Conservation (phyloP, 148 eudicot genomes). For the Rhododendron molle region DNA sequence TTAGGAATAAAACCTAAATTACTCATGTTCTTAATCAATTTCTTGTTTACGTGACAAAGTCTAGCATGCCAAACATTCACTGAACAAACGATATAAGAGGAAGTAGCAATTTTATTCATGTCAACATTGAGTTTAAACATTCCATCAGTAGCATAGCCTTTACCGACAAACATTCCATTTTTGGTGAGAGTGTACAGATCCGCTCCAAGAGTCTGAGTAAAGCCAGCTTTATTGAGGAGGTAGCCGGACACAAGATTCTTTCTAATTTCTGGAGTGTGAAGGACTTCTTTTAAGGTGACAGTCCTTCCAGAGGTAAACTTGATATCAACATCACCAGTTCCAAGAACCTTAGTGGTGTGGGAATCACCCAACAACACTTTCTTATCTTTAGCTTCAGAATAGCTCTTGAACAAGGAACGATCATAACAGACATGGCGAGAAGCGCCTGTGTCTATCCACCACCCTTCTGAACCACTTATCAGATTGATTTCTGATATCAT, state of each 20-base stretch:
- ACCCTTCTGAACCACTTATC: too few relatives aligned
- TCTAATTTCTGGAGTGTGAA: neutral
- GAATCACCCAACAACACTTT: conserved; percentile 1
- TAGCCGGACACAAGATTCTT: conserved; percentile 2
- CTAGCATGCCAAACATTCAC: conserved; percentile 12
- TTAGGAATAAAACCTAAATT: too few relatives aligned
- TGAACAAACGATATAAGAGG: neutral
- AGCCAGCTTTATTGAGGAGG: conserved; percentile 2
- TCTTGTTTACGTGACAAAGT: conserved; percentile 1
- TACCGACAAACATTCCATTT: neutral
- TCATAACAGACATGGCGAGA: conserved; percentile 8
- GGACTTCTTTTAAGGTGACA: neutral
- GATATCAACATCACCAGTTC: neutral
- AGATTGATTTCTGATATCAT: too few relatives aligned
- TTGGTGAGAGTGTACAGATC: neutral
- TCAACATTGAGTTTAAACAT: conserved; percentile 1
- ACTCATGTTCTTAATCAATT: too few relatives aligned
- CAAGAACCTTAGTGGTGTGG: neutral
- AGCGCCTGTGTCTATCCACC: too few relatives aligned
- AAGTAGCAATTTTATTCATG: neutral
- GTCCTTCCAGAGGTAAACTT: neutral
- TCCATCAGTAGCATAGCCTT: conserved; percentile 6
- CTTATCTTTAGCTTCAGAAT: neutral
- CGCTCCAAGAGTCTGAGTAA: neutral
- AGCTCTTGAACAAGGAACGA: neutral